Conservation (phyloP, 768 basidiomycete genomes). For the Termitomyces sp. region DNA sequence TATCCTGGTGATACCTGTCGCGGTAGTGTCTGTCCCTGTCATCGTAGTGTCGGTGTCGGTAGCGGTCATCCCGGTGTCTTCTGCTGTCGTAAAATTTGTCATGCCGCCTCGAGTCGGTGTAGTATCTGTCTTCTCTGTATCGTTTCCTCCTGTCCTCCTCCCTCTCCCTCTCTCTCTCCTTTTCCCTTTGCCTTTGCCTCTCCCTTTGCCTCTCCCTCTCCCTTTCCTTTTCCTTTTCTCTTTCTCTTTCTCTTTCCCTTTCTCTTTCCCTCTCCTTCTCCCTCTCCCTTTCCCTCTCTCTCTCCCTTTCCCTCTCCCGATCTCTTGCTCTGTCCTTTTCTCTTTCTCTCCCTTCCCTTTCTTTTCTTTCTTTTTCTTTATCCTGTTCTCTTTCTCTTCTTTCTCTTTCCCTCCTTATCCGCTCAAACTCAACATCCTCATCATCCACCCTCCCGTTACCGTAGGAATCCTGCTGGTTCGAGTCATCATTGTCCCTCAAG, state of each 20-base stretch:
- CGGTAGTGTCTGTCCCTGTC: slow-evolving; percentile 7
- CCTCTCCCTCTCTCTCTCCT: background rate
- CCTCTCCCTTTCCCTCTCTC: background rate
- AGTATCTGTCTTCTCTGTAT: slow-evolving; percentile 2
- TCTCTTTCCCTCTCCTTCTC: too few species aligned
- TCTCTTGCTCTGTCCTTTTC: background rate
- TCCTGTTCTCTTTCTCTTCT: background rate
- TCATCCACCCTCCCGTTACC: background rate
- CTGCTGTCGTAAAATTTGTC: slow-evolving; percentile 10
- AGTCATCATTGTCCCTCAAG: background rate
- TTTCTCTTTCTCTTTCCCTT: background rate
- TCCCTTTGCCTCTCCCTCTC: background rate
- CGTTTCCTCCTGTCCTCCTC: background rate
- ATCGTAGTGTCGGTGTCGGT: slow-evolving; percentile 7
- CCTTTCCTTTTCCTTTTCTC: background rate
- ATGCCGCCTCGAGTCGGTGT: slow-evolving; percentile 4
- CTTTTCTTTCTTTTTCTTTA: background rate
- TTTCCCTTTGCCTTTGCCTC: background rate
- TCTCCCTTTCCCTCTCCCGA: background rate
- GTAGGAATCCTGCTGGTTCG: background rate
- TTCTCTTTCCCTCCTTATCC: background rate
- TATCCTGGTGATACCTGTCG: slow-evolving; percentile 4
- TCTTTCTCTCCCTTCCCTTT: background rate
- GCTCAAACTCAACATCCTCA: background rate
- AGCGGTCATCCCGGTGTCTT: slow-evolving; percentile 10